Conservation (phyloP, 306 rosid species). For the Prunus campanulata region DNA sequence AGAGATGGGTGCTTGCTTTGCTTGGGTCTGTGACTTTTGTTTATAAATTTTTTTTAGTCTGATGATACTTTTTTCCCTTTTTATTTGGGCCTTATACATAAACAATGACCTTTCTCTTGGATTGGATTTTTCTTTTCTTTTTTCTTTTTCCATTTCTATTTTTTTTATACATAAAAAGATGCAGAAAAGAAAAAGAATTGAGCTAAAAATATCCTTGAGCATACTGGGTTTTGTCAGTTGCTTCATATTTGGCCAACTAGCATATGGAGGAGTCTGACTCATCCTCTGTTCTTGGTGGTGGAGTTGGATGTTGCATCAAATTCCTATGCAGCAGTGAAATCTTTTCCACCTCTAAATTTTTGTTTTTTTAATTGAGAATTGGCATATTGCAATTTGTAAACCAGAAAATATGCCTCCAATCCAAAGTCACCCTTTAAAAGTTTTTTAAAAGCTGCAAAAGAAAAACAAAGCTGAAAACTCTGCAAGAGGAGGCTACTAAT, state of each 20-base stretch:
- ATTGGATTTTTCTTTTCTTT: background rate
- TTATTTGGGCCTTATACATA: constrained; percentile 17
- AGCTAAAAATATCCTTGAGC: constrained; percentile 30
- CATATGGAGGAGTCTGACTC: constrained; percentile 42
- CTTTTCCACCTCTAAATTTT: background rate
- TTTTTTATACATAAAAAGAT: background rate
- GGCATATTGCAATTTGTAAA: no score
- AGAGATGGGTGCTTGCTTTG: constrained; percentile 10
- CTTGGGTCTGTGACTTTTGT: constrained; percentile 32
- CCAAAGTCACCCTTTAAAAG: background rate
- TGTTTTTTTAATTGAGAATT: background rate
- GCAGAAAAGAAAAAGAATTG: constrained; percentile 12
- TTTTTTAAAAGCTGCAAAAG: constrained; percentile 29
- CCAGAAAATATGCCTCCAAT: background rate
- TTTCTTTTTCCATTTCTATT: background rate
- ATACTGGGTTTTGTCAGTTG: constrained; percentile 31
- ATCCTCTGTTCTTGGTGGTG: constrained; percentile 28
- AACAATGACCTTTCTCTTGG: constrained; percentile 33
- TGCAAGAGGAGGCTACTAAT: no score
- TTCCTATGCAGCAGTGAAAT: background rate
- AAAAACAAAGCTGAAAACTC: constrained; percentile 18
- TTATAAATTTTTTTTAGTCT: constrained; percentile 21
- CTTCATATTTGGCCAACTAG: constrained; percentile 43
- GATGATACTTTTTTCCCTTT: background rate
- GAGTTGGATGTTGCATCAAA: constrained; percentile 22